phyloP scores from a whole-genome alignment of 768 basidiomycete genomes.

The Pulveroboletus sp. region DNA sequence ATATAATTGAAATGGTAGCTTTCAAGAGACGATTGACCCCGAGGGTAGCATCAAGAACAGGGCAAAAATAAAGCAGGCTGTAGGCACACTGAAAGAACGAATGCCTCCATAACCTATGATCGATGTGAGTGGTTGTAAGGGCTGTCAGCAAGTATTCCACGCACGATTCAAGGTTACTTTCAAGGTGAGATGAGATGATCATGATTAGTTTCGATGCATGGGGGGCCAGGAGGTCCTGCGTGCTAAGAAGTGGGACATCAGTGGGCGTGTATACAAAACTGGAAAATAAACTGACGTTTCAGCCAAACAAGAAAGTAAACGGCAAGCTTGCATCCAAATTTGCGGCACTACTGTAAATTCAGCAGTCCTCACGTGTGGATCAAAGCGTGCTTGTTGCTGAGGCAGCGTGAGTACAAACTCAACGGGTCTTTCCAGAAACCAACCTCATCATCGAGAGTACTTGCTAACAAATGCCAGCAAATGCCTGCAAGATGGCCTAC shows the following conservation, averaged over 20 bases:
- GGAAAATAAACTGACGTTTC: conserved; percentile 39
- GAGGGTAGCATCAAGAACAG: conserved; percentile 44
- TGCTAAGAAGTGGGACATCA: conserved; percentile 35
- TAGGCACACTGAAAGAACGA: conserved; percentile 44
- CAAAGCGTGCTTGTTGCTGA: conserved; percentile 48
- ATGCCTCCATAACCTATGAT: conserved; percentile 35
- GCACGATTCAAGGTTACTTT: conserved; percentile 49
- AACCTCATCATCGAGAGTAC: conserved; percentile 45
- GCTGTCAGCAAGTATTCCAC: conserved; percentile 14
- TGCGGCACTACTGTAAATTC: conserved; percentile 44
- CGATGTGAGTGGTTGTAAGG: conserved; percentile 5
- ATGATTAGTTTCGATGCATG: conserved; percentile 50
- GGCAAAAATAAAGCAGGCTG: conserved; percentile 41
- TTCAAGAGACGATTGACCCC: conserved; percentile 52
- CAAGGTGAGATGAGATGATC: conserved; percentile 56
- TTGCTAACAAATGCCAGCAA: conserved; percentile 46
- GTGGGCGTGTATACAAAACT: background rate
- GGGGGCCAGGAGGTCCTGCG: conserved; percentile 51
- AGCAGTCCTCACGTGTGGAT: conserved; percentile 48
- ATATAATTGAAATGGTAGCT: conserved; percentile 47
- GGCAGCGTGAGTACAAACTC: conserved; percentile 2
- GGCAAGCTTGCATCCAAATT: conserved; percentile 53
- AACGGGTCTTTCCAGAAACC: conserved; percentile 3
- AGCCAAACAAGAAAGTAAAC: conserved; percentile 46
- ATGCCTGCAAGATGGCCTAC: conserved; percentile 59